phyloP scores from a whole-genome alignment of 1,284 basidiomycete species.

The Heterobasidion irregulare region DNA sequence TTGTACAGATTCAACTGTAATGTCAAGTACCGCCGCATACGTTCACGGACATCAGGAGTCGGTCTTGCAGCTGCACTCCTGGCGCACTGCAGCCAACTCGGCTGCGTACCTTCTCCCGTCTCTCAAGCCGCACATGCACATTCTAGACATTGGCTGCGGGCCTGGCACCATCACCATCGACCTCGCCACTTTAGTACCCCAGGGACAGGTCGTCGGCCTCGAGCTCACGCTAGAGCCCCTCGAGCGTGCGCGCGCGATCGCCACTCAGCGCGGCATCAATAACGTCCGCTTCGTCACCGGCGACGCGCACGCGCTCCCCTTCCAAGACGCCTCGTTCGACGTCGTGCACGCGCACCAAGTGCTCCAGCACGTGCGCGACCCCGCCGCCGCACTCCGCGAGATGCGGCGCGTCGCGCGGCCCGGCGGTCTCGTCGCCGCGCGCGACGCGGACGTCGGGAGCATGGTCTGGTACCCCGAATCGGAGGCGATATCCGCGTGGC shows the following conservation, averaged over 20 bases:
- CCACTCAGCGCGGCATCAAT: conserved; percentile 14
- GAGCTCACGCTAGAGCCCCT: conserved; percentile 23
- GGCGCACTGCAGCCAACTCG: conserved; percentile 34
- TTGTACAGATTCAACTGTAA: no score
- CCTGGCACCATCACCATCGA: conserved; percentile 36
- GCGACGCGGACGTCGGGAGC: conserved; percentile 24
- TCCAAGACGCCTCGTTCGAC: conserved; percentile 30
- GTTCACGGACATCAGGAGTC: conserved; percentile 30
- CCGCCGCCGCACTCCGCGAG: conserved; percentile 28
- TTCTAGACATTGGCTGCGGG: conserved; percentile 39
- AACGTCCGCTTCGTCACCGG: conserved; percentile 27
- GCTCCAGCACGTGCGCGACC: conserved; percentile 32
- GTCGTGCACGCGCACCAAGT: conserved; percentile 39
- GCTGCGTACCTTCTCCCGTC: conserved; percentile 30
- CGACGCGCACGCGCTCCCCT: conserved; percentile 23
- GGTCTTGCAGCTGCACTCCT: conserved; percentile 29
- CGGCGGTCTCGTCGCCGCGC: conserved; percentile 31
- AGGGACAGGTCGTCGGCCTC: conserved; percentile 31
- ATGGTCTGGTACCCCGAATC: conserved; percentile 24
- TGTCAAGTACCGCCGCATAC: background rate
- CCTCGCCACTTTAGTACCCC: conserved; percentile 28
- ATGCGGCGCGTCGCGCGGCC: conserved; percentile 33
- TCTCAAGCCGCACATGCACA: conserved; percentile 28
- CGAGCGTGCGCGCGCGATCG: conserved; percentile 22
- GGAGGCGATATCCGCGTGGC: conserved; percentile 18